Percentiles rank a stretch among this genome's conserved stretches.
Conservation (phyloP, 202 grass and related monocot species). For the Cymbopogon flexuosus region DNA sequence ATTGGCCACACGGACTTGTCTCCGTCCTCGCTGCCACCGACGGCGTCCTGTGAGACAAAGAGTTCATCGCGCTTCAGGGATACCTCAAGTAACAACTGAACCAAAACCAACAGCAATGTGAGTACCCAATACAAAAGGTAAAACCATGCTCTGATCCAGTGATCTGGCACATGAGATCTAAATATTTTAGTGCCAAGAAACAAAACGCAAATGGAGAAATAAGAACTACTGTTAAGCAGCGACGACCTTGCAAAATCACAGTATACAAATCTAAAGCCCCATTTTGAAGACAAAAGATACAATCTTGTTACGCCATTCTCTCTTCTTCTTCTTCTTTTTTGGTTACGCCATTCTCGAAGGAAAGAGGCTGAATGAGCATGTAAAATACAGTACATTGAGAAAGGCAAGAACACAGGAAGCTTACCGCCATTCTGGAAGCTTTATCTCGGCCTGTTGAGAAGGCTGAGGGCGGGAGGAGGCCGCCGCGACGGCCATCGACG, state of each 20-base stretch:
- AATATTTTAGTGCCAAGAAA: not conserved
- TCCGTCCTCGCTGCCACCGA: conserved; percentile 32
- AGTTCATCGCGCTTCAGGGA: not conserved
- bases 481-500: too few relatives aligned
- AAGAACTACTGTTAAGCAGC: not conserved
- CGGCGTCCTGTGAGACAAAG: conserved; percentile 38
- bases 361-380: not conserved
- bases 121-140: not conserved
- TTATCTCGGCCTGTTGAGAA: not conserved
- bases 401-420: not conserved
- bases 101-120: not conserved
- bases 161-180: not conserved
- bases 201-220: not conserved
- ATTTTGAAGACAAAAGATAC: not conserved
- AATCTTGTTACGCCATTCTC: not conserved
- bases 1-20: conserved; percentile 19
- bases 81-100: not conserved
- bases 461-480: too few relatives aligned
- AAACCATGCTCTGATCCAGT: not conserved
- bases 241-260: not conserved
- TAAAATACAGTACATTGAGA: too few relatives aligned
- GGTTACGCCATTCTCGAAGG: not conserved
- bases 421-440: not conserved
- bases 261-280: not conserved
- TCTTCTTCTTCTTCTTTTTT: too few relatives aligned